These are phyloP conservation scores for Colletotrichum karsti DNA, from an alignment of 2,329 filamentous ascomycete genomes.

Conservation along the genomic window DNA sequence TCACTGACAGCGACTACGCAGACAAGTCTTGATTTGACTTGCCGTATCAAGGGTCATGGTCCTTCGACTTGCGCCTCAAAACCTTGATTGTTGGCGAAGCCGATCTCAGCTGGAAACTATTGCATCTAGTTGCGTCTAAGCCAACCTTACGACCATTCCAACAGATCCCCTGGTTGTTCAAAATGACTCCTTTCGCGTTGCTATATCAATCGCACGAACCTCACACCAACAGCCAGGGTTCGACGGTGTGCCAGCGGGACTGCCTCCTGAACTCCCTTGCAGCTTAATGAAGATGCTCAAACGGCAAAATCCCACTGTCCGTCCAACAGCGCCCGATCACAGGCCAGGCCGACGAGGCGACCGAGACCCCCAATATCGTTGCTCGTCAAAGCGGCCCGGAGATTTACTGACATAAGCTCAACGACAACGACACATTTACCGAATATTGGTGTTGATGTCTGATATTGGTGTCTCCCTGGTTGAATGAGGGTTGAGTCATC, in stretches of 20 bases:
- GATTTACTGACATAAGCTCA: slow-evolving; percentile 27
- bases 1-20: slow-evolving; percentile 8
- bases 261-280: background rate
- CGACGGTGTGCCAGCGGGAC: background rate
- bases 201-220: slow-evolving; percentile 29
- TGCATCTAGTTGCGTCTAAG: background rate
- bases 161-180: background rate
- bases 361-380: slow-evolving; percentile 20
- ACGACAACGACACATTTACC: background rate
- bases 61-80: slow-evolving; percentile 9
- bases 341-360: slow-evolving; percentile 3
- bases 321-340: slow-evolving; percentile 10
- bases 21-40: slow-evolving; percentile 3
- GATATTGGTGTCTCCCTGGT: slow-evolving; percentile 4
- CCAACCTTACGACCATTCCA: background rate
- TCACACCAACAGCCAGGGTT: slow-evolving; percentile 16
- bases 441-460: background rate
- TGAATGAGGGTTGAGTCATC: slow-evolving; percentile 8
- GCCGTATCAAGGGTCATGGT: background rate
- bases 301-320: background rate
- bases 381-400: slow-evolving; percentile 16
- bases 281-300: background rate
- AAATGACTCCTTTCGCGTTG: slow-evolving; percentile 24
- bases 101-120: background rate
- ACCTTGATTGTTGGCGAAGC: slow-evolving; percentile 2